Percentiles rank a stretch among this genome's conserved stretches.
These are phyloP conservation scores for Iberis pinnata DNA, from an alignment of 345 rosid species.

Conservation along the genomic window DNA sequence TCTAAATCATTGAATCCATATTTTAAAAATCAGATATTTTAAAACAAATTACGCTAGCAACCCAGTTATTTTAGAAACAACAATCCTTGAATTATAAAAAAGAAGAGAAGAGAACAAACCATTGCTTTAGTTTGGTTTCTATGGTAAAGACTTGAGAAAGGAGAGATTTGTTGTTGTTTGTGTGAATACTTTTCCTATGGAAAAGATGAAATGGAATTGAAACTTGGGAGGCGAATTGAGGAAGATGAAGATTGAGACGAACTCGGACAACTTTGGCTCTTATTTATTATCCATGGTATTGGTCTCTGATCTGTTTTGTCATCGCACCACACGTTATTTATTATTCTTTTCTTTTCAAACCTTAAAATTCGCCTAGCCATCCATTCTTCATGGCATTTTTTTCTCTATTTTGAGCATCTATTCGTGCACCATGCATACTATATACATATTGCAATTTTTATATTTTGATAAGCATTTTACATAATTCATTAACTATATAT, in stretches of 20 bases:
- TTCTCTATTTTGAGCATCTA: slow-evolving; percentile 20
- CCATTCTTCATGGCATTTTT: not conserved
- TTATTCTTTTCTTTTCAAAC: slow-evolving; percentile 1
- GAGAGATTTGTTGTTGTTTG: not conserved
- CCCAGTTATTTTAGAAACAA: not conserved
- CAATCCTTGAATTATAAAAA: not conserved
- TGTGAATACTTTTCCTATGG: slow-evolving; percentile 12
- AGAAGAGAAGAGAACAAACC: slow-evolving; percentile 19
- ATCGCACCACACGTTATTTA: slow-evolving; percentile 13
- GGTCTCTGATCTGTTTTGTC: slow-evolving; percentile 15
- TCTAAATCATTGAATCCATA: not conserved
- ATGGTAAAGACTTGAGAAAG: slow-evolving; percentile 11
- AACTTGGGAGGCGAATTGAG: slow-evolving; percentile 4
- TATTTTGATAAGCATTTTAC: too few species aligned
- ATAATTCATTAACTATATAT: too few species aligned
- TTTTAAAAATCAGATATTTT: not conserved
- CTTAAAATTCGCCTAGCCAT: slow-evolving; percentile 24
- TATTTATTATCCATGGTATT: slow-evolving; percentile 13
- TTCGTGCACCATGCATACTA: not conserved
- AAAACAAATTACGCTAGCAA: not conserved
- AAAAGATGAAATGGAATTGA: slow-evolving; percentile 2
- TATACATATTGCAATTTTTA: not conserved
- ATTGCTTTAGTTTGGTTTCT: slow-evolving; percentile 15
- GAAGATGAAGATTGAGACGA: slow-evolving; percentile 22
- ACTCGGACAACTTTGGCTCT: slow-evolving; percentile 17